Base-by-base conservation (phyloP, 1,284 basidiomycete species). In the Inonotus hispidus region DNA sequence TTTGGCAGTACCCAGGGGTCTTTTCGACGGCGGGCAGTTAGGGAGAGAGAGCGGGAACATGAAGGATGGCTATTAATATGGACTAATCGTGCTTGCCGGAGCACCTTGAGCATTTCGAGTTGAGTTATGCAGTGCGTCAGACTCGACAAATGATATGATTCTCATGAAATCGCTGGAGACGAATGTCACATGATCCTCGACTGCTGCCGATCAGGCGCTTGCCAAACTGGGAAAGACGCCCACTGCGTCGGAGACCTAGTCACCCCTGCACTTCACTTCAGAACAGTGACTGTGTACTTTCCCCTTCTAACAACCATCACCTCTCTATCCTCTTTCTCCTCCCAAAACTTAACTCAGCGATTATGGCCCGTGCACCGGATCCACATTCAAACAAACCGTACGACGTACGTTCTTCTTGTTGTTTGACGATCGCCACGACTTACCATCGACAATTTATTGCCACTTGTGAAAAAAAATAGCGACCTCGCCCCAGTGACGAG, bases 401-500 rank as follows among this genome's bases (percentile, higher is more conserved):
- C 67, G 75, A 68, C 66, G 81, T 83, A 35, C 66, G 80, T 71
- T 63, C 23, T 63, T 49, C 49, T 53, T 41, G 49, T 46, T 61
- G 25, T 52, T 43, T 43, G 47, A 46, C 49, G 35, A 58, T 54
- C 59, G 27, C 11, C 16, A 27, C 21, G 13, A 14, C n/a, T 25
- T 46, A 43, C n/a, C n/a, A 16, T 16, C 37, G 14, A 11, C 7
- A 7, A n/a, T 47, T 61, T 63, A 61, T 23, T 60, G n/a, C 61
- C 64, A 62, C 54, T 19, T 32, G 4, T 32, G 3, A 8, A 4
- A 32, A 32, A 32, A 32, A 32, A 32, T 66, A 82, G 80, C 79
- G 80, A 66, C 78, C 82, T 64, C 67, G 79, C 63, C 71, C 73
- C 55, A 75, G 77, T 65, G 79, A 87, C 54, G 86, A 82, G 62